A percentile compares a stretch with the other conserved stretches of the same genome.
These are phyloP conservation scores for Ophiocordyceps camponoti-saundersi DNA, from an alignment of 2,329 filamentous ascomycete species.

Conservation along the genomic window DNA sequence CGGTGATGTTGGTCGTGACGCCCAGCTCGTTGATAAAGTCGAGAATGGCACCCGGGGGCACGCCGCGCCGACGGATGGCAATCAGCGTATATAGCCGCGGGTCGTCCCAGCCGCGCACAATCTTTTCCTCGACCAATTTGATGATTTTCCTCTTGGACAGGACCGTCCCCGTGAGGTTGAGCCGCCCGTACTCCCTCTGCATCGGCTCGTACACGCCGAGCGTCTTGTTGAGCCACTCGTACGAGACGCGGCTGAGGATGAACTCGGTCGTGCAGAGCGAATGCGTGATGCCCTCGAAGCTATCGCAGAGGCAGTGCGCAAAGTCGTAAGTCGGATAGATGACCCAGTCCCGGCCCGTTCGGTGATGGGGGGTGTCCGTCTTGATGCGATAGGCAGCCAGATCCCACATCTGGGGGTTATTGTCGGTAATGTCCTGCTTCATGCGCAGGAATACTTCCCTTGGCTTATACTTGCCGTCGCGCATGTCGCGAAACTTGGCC, in stretches of 20 bases:
- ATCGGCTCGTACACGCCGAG: constrained; percentile 78
- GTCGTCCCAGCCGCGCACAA: constrained; percentile 81
- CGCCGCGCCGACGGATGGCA: constrained; percentile 64
- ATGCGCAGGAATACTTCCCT: constrained; percentile 75
- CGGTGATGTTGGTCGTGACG: constrained; percentile 65
- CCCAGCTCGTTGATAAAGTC: constrained; percentile 85
- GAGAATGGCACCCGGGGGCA: constrained; percentile 76
- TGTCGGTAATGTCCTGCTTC: constrained; percentile 73
- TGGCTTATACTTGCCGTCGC: constrained; percentile 76
- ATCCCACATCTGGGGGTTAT: constrained; percentile 96
- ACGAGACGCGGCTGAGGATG: constrained; percentile 65
- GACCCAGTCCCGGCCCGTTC: constrained; percentile 70
- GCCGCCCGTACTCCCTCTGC: constrained; percentile 62
- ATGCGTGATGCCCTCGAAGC: constrained; percentile 82
- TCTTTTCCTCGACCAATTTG: constrained; percentile 59
- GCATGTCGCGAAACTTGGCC: constrained; percentile 74
- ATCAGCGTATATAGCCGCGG: constrained; percentile 80
- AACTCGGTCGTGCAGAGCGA: constrained; percentile 91
- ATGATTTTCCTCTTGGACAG: constrained; percentile 74
- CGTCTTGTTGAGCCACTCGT: constrained; percentile 75
- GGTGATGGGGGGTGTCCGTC: constrained; percentile 52
- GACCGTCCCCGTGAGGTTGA: constrained; percentile 67
- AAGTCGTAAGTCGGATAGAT: constrained; percentile 96
- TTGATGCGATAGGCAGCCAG: constrained; percentile 77
- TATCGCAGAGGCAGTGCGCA: constrained; percentile 80